Evolutionary conservation across 768 basidiomycete species (phyloP).

Genomic region (Agaricus subrufescens): DNA sequence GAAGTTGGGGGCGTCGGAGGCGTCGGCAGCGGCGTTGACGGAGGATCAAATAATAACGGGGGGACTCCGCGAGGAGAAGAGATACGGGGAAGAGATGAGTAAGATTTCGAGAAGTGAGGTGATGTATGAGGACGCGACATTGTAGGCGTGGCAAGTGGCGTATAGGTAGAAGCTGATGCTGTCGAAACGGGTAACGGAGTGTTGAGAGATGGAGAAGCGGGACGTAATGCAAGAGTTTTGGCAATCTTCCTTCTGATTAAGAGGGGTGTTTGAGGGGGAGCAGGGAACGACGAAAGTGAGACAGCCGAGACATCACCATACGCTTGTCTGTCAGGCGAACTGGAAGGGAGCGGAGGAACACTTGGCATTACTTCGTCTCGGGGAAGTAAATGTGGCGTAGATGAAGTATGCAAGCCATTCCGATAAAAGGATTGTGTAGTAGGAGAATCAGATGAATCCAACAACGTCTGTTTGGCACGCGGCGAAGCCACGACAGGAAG

Average conservation of each 20-base stretch:
- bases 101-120: not conserved
- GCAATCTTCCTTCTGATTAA: conserved; percentile 31
- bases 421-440: not conserved
- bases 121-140: conserved; percentile 18
- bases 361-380: not conserved
- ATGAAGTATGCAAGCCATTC: not conserved
- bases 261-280: conserved; percentile 37
- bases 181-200: conserved; percentile 24
- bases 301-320: conserved; percentile 10
- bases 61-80: conserved; percentile 19
- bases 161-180: conserved; percentile 37
- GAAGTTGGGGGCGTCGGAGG: conserved; percentile 25
- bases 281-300: conserved; percentile 33
- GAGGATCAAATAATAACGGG: conserved; percentile 29
- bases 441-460: conserved; percentile 3
- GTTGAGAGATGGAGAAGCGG: conserved; percentile 11
- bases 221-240: conserved; percentile 33
- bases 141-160: conserved; percentile 38
- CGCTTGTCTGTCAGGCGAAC: not conserved
- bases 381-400: conserved; percentile 13
- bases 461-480: not conserved
- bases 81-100: conserved; percentile 14
- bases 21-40: conserved; percentile 32
- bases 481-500: not conserved
- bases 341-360: conserved; percentile 4